Conservation (phyloP, 2,329 filamentous ascomycete species). For the Anthostomella pinea region DNA sequence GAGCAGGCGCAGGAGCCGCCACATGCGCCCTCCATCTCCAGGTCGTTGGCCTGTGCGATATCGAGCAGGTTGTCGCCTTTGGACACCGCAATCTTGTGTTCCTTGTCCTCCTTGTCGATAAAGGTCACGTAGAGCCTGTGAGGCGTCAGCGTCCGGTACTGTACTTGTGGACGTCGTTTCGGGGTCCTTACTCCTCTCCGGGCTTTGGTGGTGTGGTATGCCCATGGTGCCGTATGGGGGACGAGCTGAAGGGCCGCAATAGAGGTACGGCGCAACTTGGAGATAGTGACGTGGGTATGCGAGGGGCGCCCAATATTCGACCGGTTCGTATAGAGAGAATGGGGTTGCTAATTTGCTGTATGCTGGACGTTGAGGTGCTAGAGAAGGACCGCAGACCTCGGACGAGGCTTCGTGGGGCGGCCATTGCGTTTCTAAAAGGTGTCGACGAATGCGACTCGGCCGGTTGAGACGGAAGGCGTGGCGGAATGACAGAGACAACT, state of each 20-base stretch:
- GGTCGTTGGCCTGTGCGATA: constrained; percentile 88
- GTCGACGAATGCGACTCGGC: constrained; percentile 1
- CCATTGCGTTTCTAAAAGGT: background rate
- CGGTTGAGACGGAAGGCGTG: too few species aligned
- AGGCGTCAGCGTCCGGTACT: too few species aligned
- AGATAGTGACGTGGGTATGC: constrained; percentile 5
- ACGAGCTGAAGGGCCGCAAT: constrained; percentile 63
- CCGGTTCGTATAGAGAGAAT: background rate
- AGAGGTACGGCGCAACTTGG: constrained; percentile 6
- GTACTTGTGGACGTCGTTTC: too few species aligned
- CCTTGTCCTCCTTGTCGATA: constrained; percentile 81
- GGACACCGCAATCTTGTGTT: constrained; percentile 74
- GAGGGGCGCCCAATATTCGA: constrained; percentile 3
- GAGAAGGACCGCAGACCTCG: constrained; percentile 6
- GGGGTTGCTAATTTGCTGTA: constrained; percentile 1
- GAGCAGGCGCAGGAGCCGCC: constrained; percentile 92
- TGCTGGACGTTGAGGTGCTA: background rate
- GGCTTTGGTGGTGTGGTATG: constrained; percentile 81
- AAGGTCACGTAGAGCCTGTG: constrained; percentile 90
- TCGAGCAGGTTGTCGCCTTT: constrained; percentile 92
- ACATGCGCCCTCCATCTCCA: constrained; percentile 98
- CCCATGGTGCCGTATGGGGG: constrained; percentile 62
- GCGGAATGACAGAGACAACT: too few species aligned
- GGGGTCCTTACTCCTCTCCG: constrained; percentile 88
- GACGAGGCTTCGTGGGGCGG: background rate